These are phyloP conservation scores for Chaetomium globosum DNA, from an alignment of 2,329 filamentous ascomycete species.

Conservation along the genomic window DNA sequence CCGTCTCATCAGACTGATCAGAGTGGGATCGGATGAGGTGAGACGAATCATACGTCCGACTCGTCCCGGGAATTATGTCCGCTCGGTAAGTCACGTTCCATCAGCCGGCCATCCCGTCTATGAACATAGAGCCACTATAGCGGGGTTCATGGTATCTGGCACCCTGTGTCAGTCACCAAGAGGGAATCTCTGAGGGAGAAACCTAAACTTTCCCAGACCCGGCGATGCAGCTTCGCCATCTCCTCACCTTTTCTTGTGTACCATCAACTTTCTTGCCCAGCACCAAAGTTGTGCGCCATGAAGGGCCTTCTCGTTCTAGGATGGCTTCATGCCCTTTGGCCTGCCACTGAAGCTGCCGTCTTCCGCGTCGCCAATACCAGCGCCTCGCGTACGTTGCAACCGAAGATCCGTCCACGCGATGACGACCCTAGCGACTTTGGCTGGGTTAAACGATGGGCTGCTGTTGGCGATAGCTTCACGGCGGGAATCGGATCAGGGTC, in stretches of 20 bases:
- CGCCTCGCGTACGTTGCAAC: not conserved
- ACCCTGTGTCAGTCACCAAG: not conserved
- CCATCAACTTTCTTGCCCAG: not conserved
- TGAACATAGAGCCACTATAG: not conserved
- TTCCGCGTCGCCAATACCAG: constrained; percentile 12
- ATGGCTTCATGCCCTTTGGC: constrained; percentile 15
- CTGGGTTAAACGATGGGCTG: constrained; percentile 42
- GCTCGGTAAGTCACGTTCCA: not conserved
- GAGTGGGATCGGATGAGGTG: constrained; percentile 6
- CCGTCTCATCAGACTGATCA: not conserved
- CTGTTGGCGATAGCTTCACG: constrained; percentile 45
- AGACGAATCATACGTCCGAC: not conserved
- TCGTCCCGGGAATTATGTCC: not conserved
- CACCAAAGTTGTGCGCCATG: not conserved
- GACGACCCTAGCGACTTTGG: constrained; percentile 30
- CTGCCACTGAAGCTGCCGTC: constrained; percentile 3
- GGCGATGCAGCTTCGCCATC: not conserved
- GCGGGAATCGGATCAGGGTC: constrained; percentile 42
- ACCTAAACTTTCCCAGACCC: not conserved
- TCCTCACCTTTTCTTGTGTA: not conserved
- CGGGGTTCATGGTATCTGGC: not conserved
- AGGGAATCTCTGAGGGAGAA: not conserved
- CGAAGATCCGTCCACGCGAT: constrained; percentile 7
- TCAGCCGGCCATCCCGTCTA: not conserved
- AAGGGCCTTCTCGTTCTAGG: constrained; percentile 7